These are phyloP conservation scores for Phanerochaete sordida DNA, from an alignment of 768 basidiomycete genomes.

Conservation along the genomic window DNA sequence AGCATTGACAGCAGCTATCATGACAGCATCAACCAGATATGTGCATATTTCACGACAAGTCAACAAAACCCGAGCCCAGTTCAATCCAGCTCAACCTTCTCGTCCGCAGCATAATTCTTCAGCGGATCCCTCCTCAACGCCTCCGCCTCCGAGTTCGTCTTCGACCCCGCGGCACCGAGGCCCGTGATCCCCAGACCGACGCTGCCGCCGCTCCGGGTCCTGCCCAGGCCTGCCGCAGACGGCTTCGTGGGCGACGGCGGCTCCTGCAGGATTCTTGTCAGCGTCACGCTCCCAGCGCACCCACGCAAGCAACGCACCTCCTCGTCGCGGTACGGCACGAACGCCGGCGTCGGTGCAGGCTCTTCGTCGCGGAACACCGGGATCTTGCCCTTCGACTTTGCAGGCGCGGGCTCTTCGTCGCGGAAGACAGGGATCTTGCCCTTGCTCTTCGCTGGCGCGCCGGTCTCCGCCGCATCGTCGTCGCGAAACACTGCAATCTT, in stretches of 20 bases:
- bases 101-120: slow-evolving; percentile 58
- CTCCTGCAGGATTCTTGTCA: slow-evolving; percentile 15
- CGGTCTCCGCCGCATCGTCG: background rate
- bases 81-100: slow-evolving; percentile 8
- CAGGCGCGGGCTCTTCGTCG: background rate
- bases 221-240: slow-evolving; percentile 13
- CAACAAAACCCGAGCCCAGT: no score
- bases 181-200: slow-evolving; percentile 1
- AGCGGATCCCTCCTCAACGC: slow-evolving; percentile 75
- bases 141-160: slow-evolving; percentile 64
- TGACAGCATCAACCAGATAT: no score
- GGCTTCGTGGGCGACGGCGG: slow-evolving; percentile 26
- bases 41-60: no score
- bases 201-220: background rate
- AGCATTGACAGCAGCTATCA: no score
- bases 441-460: background rate
- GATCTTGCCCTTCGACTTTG: slow-evolving; percentile 1
- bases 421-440: slow-evolving; percentile 9
- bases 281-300: slow-evolving; percentile 2
- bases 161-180: slow-evolving; percentile 36
- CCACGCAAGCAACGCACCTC: slow-evolving; percentile 25
- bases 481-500: background rate
- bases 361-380: slow-evolving; percentile 20
- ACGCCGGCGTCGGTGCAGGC: slow-evolving; percentile 44
- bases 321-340: slow-evolving; percentile 74